Conservation (phyloP, 2,329 filamentous ascomycete genomes). For the Claviceps capensis region DNA sequence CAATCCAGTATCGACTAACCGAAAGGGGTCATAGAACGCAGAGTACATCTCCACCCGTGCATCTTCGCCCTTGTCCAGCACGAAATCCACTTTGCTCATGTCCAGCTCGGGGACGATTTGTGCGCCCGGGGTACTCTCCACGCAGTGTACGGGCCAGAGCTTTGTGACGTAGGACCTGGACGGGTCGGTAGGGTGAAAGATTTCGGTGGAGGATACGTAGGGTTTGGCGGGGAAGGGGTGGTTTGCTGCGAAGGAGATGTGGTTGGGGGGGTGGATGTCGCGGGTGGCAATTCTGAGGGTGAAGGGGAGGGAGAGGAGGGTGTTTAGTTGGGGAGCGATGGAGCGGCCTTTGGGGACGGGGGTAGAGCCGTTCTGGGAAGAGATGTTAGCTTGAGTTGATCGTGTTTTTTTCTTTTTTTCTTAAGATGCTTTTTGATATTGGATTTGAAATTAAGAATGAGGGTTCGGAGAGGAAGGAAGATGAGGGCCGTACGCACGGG, state of each 20-base stretch:
- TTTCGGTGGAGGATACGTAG: slow-evolving; percentile 49
- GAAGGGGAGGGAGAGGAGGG: slow-evolving; percentile 60
- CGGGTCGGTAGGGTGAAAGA: slow-evolving; percentile 53
- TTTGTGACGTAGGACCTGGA: slow-evolving; percentile 49
- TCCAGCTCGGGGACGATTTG: slow-evolving; percentile 62
- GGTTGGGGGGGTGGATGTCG: slow-evolving; percentile 73
- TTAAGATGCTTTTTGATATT: too few relatives aligned
- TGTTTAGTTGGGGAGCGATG: slow-evolving; percentile 59
- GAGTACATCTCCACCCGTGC: slow-evolving; percentile 81
- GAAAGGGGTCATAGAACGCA: slow-evolving; percentile 74
- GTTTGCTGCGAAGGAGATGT: slow-evolving; percentile 81
- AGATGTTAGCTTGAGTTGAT: neutral
- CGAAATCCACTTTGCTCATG: slow-evolving; percentile 38
- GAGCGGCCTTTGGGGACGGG: slow-evolving; percentile 62
- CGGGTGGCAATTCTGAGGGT: slow-evolving; percentile 68
- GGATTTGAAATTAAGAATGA: neutral
- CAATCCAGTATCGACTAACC: slow-evolving; percentile 50
- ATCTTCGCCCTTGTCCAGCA: slow-evolving; percentile 69
- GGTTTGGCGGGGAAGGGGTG: slow-evolving; percentile 51
- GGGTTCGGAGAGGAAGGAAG: neutral
- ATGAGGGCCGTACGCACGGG: slow-evolving; percentile 40
- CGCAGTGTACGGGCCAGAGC: slow-evolving; percentile 86
- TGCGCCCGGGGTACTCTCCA: slow-evolving; percentile 60
- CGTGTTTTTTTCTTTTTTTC: too few relatives aligned
- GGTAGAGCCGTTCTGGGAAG: slow-evolving; percentile 62